Base-by-base conservation (phyloP, 2,329 filamentous ascomycete species). In the Fusarium duplospermum region DNA sequence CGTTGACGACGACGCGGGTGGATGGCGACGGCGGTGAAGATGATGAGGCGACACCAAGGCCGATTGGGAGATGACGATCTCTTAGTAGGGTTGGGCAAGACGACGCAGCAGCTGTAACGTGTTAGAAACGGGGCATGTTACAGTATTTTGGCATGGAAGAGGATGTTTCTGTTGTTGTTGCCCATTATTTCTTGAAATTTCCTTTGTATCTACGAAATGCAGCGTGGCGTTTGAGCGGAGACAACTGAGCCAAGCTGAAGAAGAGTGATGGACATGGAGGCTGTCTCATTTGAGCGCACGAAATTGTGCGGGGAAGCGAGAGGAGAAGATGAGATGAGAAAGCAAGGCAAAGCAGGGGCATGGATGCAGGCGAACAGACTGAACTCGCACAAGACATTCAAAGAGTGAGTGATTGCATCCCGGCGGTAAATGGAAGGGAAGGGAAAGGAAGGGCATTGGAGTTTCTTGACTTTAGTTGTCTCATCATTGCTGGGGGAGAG, bases 21-120 rank as follows among this genome's bases (percentile, higher is more conserved):
- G 64, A 69, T 52, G 66, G 33, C n/a, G 64, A 54, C 35, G 59
- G 31, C 24, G 67, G 57, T 36, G 71, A 76, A 38, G 70, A 71
- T 27, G 82, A 86, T 31, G 83, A 86, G 64, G 80, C 82, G 14
- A 87, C 85, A 4, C 85, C 86, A 57, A 81, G 83, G 31, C 80
- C 84, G 5, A 64, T 71, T 56, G 80, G 71, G 45, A 80, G 76
- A 71, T 81, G 67, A 72, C 58, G 33, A 56, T 52, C 47, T 18
- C 47, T 52, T 7, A 13, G 24, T 10, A 29, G 18, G 38, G 33
- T n/a, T 27, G 35, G 35, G 61, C 27, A 24, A 67, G 59, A 58
- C 22, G 61, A n/a, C 22, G 22, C 14, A 40, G 38, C 45, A 54
- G 40, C 42, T 20, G 54, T 61, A 47, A 31, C 56, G 63, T 42